Evolutionary conservation across 2,329 filamentous ascomycete genomes (phyloP).

Genomic region (Nemania bipapillata): DNA sequence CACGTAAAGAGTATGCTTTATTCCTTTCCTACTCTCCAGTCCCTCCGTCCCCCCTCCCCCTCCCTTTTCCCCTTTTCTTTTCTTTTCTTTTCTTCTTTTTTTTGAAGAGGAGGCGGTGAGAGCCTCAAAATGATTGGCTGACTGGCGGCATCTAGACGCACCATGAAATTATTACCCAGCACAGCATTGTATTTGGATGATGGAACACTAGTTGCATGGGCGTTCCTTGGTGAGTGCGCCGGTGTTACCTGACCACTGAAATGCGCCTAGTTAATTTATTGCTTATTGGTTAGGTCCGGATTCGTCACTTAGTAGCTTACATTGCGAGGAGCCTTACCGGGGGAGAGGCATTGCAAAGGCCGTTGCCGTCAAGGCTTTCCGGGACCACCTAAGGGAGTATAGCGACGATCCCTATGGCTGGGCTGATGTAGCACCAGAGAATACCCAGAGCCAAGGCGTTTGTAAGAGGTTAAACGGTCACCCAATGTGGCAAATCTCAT

Average conservation of each 20-base stretch:
- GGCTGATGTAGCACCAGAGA: slow-evolving; percentile 72
- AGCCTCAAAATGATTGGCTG: not conserved
- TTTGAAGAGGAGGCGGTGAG: not conserved
- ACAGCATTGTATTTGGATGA: slow-evolving; percentile 59
- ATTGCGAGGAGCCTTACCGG: slow-evolving; percentile 70
- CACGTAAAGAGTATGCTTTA: slow-evolving; percentile 61
- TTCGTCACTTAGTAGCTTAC: slow-evolving; percentile 69
- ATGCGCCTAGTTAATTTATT: not conserved
- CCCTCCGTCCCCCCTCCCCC: too few species aligned
- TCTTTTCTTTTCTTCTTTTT: not conserved
- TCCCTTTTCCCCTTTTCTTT: too few species aligned
- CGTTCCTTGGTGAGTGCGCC: slow-evolving; percentile 62
- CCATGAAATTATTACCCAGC: slow-evolving; percentile 55
- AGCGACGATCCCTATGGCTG: slow-evolving; percentile 63
- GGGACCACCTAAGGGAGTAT: slow-evolving; percentile 59
- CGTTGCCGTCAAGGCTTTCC: slow-evolving; percentile 68
- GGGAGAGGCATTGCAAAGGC: slow-evolving; percentile 71
- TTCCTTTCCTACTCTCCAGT: not conserved
- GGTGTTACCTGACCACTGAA: not conserved
- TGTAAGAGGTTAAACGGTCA: slow-evolving; percentile 70
- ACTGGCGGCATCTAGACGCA: slow-evolving; percentile 26
- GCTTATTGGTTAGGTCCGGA: slow-evolving; percentile 60
- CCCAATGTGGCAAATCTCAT: slow-evolving; percentile 66
- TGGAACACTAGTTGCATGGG: slow-evolving; percentile 70
- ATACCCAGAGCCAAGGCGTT: slow-evolving; percentile 69